phyloP scores from a whole-genome alignment of 305 asterid species.

The Rubia occidens region DNA sequence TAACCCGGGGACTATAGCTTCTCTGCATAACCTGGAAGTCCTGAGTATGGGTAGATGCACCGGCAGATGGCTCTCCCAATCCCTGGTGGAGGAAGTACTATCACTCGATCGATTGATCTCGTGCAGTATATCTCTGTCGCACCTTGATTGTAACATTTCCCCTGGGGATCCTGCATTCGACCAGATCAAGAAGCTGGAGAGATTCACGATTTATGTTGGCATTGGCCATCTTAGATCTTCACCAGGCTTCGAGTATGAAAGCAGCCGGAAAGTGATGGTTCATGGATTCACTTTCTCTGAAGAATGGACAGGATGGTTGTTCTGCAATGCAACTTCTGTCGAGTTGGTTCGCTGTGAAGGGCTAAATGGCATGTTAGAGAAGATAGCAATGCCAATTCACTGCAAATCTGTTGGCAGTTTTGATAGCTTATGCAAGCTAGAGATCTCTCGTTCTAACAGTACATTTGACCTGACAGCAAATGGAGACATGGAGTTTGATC shows the following conservation, averaged over 20 bases:
- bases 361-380: conserved; percentile 5
- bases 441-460: not conserved
- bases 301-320: conserved; percentile 9
- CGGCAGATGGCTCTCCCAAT: not conserved
- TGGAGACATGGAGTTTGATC: not conserved
- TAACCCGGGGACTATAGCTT: not conserved
- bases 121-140: not conserved
- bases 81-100: conserved; percentile 1
- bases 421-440: not conserved
- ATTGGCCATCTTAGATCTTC: not conserved
- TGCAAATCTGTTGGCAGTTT: not conserved
- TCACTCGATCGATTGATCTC: not conserved
- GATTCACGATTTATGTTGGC: not conserved
- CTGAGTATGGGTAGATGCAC: not conserved
- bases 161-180: not conserved
- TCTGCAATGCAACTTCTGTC: conserved; percentile 4
- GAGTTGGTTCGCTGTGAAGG: conserved; percentile 3
- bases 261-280: not conserved
- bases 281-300: not conserved
- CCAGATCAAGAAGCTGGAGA: not conserved
- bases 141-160: not conserved
- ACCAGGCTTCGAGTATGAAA: not conserved
- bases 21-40: conserved; percentile 4
- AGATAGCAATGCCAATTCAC: not conserved
- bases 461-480: conserved; percentile 7